Conservation (phyloP, 345 rosid species). For the Salix purpurea region DNA sequence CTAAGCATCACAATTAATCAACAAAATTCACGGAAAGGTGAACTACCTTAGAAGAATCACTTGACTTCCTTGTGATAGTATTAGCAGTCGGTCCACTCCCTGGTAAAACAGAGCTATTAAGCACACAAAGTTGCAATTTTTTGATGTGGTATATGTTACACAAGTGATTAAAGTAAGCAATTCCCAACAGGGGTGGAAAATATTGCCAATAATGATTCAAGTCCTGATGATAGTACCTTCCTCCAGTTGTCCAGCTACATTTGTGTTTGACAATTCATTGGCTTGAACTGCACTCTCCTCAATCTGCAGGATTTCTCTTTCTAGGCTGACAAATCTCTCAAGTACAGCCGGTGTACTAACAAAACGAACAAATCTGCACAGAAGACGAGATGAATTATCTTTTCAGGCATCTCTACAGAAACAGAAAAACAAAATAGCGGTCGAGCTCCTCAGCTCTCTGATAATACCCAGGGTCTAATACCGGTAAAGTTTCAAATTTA, state of each 20-base stretch:
- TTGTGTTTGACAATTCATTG: conserved; percentile 37
- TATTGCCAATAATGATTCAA: background rate
- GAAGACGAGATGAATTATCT: background rate
- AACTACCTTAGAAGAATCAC: conserved; percentile 51
- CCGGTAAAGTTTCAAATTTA: background rate
- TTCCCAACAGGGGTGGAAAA: background rate
- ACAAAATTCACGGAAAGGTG: background rate
- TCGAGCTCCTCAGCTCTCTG: background rate
- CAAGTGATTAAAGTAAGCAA: conserved; percentile 3
- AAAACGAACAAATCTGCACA: conserved; percentile 71
- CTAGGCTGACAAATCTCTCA: conserved; percentile 71
- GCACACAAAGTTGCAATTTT: background rate
- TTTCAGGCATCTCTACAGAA: background rate
- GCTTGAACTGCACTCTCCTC: conserved; percentile 64
- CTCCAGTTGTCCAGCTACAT: conserved; percentile 26
- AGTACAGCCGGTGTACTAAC: conserved; percentile 84
- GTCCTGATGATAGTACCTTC: conserved; percentile 37
- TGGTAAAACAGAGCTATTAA: conserved; percentile 14
- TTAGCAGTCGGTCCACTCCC: conserved; percentile 25
- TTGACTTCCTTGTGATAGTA: conserved; percentile 33
- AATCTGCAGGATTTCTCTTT: conserved; percentile 72
- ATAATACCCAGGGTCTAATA: background rate
- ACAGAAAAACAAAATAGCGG: background rate
- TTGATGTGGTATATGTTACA: background rate
- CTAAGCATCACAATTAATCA: background rate